phyloP scores from a whole-genome alignment of 305 asterid genomes.

The Fraxinus greggii region DNA sequence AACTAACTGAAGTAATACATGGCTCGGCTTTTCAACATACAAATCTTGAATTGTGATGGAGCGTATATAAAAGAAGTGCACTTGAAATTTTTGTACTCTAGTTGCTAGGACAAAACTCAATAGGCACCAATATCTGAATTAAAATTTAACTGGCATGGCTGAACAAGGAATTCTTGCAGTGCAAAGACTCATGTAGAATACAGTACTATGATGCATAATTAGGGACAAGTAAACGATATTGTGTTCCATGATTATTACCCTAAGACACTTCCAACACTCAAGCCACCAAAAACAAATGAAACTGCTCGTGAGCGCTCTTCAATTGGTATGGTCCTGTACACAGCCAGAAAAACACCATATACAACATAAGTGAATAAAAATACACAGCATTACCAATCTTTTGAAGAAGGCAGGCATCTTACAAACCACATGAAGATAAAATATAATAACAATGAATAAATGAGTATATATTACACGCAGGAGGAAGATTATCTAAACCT shows the following conservation, averaged over 20 bases:
- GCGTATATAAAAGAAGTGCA: background rate
- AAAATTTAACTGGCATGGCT: background rate
- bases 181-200: background rate
- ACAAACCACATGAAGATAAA: background rate
- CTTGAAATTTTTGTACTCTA: background rate
- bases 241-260: constrained; percentile 54
- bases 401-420: background rate
- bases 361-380: constrained; percentile 5
- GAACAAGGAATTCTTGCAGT: background rate
- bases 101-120: background rate
- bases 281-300: constrained; percentile 93
- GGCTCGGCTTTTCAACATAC: background rate
- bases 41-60: background rate
- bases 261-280: constrained; percentile 91
- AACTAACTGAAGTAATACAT: background rate
- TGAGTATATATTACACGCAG: background rate
- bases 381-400: background rate
- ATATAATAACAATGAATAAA: background rate
- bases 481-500: background rate
- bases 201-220: constrained; percentile 5
- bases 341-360: constrained; percentile 9
- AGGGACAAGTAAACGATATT: constrained; percentile 12
- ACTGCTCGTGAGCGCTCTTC: constrained; percentile 98
- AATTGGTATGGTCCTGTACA: constrained; percentile 80
- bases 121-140: background rate